Conservation (phyloP, 1,284 basidiomycete genomes). For the Austroboletus niveus region DNA sequence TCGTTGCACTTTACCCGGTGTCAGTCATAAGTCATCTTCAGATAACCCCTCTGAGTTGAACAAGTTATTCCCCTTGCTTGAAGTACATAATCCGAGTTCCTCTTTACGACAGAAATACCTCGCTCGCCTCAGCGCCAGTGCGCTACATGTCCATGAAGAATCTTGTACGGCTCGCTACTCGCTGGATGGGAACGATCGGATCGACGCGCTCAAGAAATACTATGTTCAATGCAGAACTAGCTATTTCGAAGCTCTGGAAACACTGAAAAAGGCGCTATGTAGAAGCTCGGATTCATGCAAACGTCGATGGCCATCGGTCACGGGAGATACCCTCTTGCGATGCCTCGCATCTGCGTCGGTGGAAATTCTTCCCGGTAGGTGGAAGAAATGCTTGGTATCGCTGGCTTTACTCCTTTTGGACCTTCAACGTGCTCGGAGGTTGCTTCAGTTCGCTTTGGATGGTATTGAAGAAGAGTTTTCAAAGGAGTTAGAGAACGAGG, state of each 20-base stretch:
- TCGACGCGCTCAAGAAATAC: background rate
- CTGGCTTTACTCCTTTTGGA: too few species aligned
- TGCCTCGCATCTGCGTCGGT: constrained; percentile 17
- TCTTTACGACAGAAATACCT: constrained; percentile 4
- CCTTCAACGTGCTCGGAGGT: too few species aligned
- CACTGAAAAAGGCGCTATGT: background rate
- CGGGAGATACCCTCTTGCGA: constrained; percentile 8
- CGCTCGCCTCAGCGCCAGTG: background rate
- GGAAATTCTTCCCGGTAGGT: constrained; percentile 8
- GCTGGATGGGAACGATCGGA: background rate
- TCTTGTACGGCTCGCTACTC: fast-evolving
- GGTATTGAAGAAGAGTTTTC: background rate
- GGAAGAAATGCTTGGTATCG: constrained; percentile 26
- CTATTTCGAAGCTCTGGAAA: background rate
- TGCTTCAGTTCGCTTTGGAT: background rate
- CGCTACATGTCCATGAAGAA: background rate
- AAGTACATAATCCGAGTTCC: background rate
- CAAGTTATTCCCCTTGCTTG: background rate
- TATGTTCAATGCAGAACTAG: background rate
- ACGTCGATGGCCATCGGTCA: constrained; percentile 17
- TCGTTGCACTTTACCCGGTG: background rate
- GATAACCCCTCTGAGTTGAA: background rate
- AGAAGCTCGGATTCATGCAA: background rate
- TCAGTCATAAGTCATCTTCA: too few species aligned
- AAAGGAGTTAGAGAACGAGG: background rate